Evolutionary conservation across 2,329 filamentous ascomycete species (phyloP).

Genomic region (Emydomyces testavorans): DNA sequence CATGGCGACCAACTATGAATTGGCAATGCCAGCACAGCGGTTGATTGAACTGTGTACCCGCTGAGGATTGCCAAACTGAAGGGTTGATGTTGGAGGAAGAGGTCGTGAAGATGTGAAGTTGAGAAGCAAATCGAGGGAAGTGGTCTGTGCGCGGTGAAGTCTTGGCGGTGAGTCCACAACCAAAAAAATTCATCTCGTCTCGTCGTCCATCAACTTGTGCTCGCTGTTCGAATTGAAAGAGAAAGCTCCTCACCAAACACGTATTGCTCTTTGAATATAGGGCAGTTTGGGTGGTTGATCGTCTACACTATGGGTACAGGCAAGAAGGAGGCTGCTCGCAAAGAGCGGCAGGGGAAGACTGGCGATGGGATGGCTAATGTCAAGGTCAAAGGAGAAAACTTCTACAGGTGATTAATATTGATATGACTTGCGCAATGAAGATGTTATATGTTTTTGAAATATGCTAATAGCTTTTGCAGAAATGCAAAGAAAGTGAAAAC

Average conservation of each 20-base stretch:
- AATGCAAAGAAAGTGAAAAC: constrained; percentile 77
- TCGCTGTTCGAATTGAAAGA: not conserved
- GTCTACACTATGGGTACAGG: constrained; percentile 60
- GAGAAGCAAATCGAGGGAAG: constrained; percentile 7
- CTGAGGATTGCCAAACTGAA: not conserved
- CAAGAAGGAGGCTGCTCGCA: constrained; percentile 82
- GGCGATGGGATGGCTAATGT: constrained; percentile 85
- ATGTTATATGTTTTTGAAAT: not conserved
- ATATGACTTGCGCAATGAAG: not conserved
- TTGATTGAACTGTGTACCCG: not conserved
- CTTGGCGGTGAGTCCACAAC: constrained; percentile 14
- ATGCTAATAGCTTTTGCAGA: constrained; percentile 25
- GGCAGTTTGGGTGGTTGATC: not conserved
- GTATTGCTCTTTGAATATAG: not conserved
- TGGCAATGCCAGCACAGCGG: not conserved
- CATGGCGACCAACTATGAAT: constrained; percentile 5
- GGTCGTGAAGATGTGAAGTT: not conserved
- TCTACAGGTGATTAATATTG: constrained; percentile 59
- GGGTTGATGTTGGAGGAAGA: not conserved
- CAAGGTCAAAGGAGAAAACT: constrained; percentile 92
- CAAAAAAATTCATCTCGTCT: constrained; percentile 22
- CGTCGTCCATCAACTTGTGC: constrained; percentile 17
- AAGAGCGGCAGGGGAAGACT: constrained; percentile 71
- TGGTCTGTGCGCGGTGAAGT: constrained; percentile 14
- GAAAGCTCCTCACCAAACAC: constrained; percentile 4